Evolutionary conservation across 768 basidiomycete species (phyloP), one percentile per base, ranked within the genome.

Genomic region (Galerina marginata): DNA sequence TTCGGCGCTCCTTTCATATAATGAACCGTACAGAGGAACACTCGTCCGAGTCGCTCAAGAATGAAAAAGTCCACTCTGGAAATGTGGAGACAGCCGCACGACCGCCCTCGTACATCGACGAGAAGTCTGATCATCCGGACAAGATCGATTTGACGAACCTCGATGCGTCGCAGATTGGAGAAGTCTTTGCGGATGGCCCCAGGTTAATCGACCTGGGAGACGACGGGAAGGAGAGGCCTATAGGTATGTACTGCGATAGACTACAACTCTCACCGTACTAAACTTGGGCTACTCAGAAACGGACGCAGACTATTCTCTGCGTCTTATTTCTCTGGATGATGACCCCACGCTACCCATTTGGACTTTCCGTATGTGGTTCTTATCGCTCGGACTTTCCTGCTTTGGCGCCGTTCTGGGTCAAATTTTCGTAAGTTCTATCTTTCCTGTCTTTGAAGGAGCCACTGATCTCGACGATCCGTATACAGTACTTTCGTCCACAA

Each of bases 281-380:
- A 9, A 26, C 36, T 25, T n/a, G 16, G 3, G 25, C 10, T 20
- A 38, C 15, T 7, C 48, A 80, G 82, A 77, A 58, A 82, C 81
- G 14, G 79, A 79, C 61, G 48, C 74, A 33, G 82, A 84, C 60
- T 72, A 78, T 40, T 78, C 79, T 15, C 76, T 76, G 23, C 81
- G 81, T 43, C 74, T 83, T 14, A 77, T 84, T 59, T 83, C 82
- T 1, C 72, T 83, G 9, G 82, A 83, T 40, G 84, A 84, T 62
- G 82, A 84, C 66, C 79, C 85, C 0, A 74, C 74, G 0, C 72
- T 84, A 2, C 82, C 78, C 2, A 70, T 76, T 3, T 80, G 81
- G 62, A 86, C 85, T 0, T 84, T 87, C 71, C 74, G 86, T 16
- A 81, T 84, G 66, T 80, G 82, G 76, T 80, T 86, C 69, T 72